Percentiles rank a stretch among this genome's conserved stretches.
Evolutionary conservation across 352 stramenopile genomes (phyloP).

Genomic region (Phytopythium chamaehyphon): DNA sequence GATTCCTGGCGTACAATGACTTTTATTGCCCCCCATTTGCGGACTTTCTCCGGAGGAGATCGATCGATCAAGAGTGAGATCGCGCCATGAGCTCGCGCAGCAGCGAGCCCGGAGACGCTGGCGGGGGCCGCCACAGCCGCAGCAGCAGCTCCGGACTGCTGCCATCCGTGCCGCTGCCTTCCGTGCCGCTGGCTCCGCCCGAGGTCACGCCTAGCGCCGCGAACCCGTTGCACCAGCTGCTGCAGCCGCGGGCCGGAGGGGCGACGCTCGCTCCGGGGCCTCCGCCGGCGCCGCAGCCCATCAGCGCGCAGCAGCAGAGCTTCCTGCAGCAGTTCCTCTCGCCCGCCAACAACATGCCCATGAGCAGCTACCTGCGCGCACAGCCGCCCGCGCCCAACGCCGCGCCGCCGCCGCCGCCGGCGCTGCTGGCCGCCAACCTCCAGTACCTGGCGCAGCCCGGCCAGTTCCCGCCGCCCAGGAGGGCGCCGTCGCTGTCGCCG

Average conservation of each 20-base stretch:
- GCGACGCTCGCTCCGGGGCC: constrained; percentile 14
- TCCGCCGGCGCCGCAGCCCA: constrained; percentile 19
- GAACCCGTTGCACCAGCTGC: constrained; percentile 63
- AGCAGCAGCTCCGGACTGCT: constrained; percentile 35
- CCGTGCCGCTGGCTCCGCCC: constrained; percentile 20
- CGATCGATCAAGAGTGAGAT: too few species aligned
- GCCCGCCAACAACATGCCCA: constrained; percentile 22
- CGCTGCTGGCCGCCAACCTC: constrained; percentile 22
- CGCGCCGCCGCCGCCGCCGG: constrained; percentile 11
- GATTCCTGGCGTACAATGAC: too few species aligned
- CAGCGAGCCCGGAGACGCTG: constrained; percentile 21
- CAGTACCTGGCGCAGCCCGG: constrained; percentile 18
- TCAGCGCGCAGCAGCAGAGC: constrained; percentile 34
- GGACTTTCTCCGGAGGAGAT: too few species aligned
- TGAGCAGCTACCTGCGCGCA: constrained; percentile 25
- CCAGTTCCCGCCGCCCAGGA: constrained; percentile 24
- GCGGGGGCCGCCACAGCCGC: constrained; percentile 34
- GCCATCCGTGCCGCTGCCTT: constrained; percentile 11
- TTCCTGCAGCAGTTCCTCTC: constrained; percentile 61
- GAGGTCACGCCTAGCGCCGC: constrained; percentile 64
- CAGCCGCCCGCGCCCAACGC: constrained; percentile 25
- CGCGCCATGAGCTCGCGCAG: constrained; percentile 32
- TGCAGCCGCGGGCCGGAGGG: constrained; percentile 59
- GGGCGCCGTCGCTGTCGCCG: constrained; percentile 13
- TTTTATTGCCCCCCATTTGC: too few species aligned